Conservation (phyloP, 2,329 filamentous ascomycete genomes). For the Massarina eburnea region DNA sequence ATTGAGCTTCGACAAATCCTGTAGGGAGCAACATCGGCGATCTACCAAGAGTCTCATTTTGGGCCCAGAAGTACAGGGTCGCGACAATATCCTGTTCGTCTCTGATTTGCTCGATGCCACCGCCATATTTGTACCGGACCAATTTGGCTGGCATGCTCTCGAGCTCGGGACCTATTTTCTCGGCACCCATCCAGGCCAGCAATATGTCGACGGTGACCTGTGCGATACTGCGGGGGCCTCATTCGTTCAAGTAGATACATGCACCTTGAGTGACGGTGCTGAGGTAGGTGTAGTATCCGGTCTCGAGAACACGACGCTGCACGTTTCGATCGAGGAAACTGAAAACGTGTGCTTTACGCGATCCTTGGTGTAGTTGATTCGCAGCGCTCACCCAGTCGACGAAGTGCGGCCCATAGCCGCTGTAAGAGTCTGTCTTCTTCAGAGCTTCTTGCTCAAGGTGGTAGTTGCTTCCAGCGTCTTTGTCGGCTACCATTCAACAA, state of each 20-base stretch:
- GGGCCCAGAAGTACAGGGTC: constrained; percentile 21
- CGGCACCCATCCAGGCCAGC: constrained; percentile 49
- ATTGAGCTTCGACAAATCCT: background rate
- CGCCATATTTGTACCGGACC: constrained; percentile 18
- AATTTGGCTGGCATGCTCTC: constrained; percentile 15
- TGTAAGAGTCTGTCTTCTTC: constrained; percentile 26
- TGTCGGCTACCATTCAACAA: constrained; percentile 30
- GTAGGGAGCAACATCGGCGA: background rate
- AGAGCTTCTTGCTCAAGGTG: constrained; percentile 31
- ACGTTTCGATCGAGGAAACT: constrained; percentile 39
- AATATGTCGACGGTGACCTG: constrained; percentile 47
- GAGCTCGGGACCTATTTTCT: constrained; percentile 15
- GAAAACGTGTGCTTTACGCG: constrained; percentile 50
- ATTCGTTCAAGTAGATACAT: constrained; percentile 38
- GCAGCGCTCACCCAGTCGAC: constrained; percentile 49
- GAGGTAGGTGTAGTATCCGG: constrained; percentile 47
- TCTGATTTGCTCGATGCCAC: constrained; percentile 18
- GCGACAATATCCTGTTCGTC: constrained; percentile 17
- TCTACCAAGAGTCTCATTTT: background rate
- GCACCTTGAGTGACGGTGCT: constrained; percentile 47
- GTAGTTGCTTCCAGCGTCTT: constrained; percentile 29
- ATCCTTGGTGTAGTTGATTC: constrained; percentile 36
- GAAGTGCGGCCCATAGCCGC: constrained; percentile 41
- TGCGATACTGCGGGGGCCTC: constrained; percentile 39
- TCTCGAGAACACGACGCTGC: constrained; percentile 6